Base-by-base conservation (phyloP, 2,329 filamentous ascomycete species). In the Macrophomina phaseolina region DNA sequence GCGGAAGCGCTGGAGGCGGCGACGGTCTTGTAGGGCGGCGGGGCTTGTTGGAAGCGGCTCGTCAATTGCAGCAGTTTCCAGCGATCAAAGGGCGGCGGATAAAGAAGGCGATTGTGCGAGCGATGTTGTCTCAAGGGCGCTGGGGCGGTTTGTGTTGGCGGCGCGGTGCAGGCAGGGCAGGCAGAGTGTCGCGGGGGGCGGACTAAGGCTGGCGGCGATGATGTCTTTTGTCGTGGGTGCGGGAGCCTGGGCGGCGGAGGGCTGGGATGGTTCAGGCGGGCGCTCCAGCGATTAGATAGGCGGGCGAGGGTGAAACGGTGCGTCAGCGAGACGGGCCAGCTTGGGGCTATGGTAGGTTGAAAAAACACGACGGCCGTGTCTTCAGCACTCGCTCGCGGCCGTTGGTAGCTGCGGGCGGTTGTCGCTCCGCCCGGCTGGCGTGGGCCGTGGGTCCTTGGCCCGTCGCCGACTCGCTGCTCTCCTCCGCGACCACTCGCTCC, bases 51-150 rank as follows among this genome's bases (percentile, higher is more conserved):
- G 61, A 53, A 45, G 34, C 36, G 34, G 49, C 34, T 45, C 48
- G 61, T 53, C 61, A 64, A 64, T 64, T 34, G 61, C 48, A 45
- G 61, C 23, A 8, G 61, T 64, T 64, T 64, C 48, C 61, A 45
- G 34, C 5, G 61, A 9, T 64, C 61, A 64, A 64, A 53, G 48
- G 61, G 45, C 7, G 14, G 8, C 18, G 46, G 38, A 64, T 64
- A 64, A 64, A 64, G 61, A 40, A 16, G 2, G 28, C 38, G 61
- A 18, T 45, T 45, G 61, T 53, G 61, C 4, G 60, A 40, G 16
- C 18, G 42, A 23, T 23, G 45, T 18, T 32, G 46, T 30, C 34
- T 52, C 60, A 51, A 40, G 46, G 48, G 28, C 14, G 48, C 38
- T 45, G 61, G 34, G 61, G 34, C 14, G 38, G 49, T 28, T 48